Base-by-base conservation (phyloP, 305 asterid species). In the Plantago coronopus region DNA sequence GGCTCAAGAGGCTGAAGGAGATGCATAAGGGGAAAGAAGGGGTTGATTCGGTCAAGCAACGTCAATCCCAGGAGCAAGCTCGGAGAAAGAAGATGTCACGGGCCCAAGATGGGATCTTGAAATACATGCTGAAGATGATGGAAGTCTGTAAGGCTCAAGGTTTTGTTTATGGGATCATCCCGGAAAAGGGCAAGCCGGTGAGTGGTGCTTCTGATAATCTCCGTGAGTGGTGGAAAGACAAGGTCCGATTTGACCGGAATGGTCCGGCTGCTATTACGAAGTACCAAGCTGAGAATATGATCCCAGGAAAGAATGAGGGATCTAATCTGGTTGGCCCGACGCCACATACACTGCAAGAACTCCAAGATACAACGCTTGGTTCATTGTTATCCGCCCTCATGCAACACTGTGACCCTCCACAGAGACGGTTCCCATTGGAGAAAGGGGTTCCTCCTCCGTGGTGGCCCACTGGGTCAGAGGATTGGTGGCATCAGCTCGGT, bases 211-310 rank as follows among this genome's bases (percentile, higher is more conserved):
- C 95, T 0, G 95, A 86, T 62, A 86, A 83, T 56, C 82, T 83
- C 13, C 50, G 95, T 45, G 91, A 81, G 71, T 86, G 95, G 95
- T 86, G 95, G 95, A 86, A 86, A 76, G 95, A 83, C 1, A 83
- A 80, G 63, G 95, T 86, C 54, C 61, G 91, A 5, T 86, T 86
- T 18, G 91, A 86, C 43, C 78, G 95, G 4, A 86, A 86, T 8
- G 95, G 91, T 1, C 95, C 95, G 1, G 91, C 87, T 2, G 95
- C 95, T 7, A 83, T 86, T 34, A 66, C 83, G 0, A 83, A 83
- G 37, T 81, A 83, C 75, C 87, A 71, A 61, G 62, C 80, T 0
- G 95, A 78, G 17, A 66, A 81, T 23, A 62, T 57, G 0, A 59
- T 79, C 72, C 80, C 78, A 0, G 87, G 80, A 9, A 58, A 63